These are phyloP conservation scores for Malus sieversii DNA, from an alignment of 306 rosid species.

Conservation along the genomic window DNA sequence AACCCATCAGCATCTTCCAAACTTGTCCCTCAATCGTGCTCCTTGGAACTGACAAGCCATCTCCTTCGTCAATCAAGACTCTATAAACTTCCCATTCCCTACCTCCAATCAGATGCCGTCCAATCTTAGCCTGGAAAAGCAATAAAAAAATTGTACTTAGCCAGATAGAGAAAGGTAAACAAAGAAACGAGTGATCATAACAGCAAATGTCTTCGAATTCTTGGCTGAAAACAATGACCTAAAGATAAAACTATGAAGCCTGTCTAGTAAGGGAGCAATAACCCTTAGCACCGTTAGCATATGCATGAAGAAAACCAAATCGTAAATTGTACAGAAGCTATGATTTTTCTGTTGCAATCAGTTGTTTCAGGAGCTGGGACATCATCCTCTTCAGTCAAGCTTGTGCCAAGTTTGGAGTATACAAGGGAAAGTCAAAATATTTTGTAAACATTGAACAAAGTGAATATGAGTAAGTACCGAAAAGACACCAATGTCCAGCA, in stretches of 20 bases:
- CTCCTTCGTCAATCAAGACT: conserved; percentile 87
- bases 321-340: too few species aligned
- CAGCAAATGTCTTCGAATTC: not conserved
- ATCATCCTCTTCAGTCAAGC: too few species aligned
- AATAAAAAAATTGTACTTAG: not conserved
- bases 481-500: conserved; percentile 62
- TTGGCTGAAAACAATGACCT: too few species aligned
- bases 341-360: too few species aligned
- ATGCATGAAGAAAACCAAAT: not conserved
- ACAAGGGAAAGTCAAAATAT: too few species aligned
- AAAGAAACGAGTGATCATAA: conserved; percentile 3
- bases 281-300: not conserved
- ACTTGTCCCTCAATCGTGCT: conserved; percentile 62
- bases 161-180: not conserved
- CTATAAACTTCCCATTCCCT: conserved; percentile 93
- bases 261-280: not conserved
- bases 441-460: not conserved
- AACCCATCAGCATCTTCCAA: conserved; percentile 95
- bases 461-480: conserved; percentile 45
- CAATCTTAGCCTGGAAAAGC: conserved; percentile 64
- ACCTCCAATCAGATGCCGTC: conserved; percentile 63
- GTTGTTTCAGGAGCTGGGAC: not conserved
- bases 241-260: not conserved
- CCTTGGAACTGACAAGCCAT: conserved; percentile 42
- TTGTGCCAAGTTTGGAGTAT: too few species aligned